Base-by-base conservation (phyloP, 2,329 filamentous ascomycete genomes). In the Stemphylium vesicarium region DNA sequence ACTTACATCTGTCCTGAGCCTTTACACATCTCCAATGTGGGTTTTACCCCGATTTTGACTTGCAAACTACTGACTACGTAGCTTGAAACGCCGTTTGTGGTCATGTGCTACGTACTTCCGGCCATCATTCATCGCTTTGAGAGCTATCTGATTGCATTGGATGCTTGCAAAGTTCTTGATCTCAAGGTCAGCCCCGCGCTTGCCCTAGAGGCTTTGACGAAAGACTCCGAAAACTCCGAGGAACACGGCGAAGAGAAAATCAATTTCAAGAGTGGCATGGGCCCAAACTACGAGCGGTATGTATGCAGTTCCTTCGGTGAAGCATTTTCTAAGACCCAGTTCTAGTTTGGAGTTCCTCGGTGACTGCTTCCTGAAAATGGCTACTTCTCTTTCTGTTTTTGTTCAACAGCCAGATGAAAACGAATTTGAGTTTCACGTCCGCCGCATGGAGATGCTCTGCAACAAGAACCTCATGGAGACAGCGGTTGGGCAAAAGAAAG, bases 301-400 rank as follows among this genome's bases (percentile, higher is more conserved):
- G 47, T 51, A 2, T 20, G 32, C 12, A 8, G 3, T n/a, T 18
- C 5, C 8, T 11, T 41, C 22, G 6, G 15, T 13, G 3, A 16
- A 2, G 13, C 16, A 13, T 13, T 13, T 35, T 29, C 40, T 55
- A 32, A 55, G 9, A 24, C 1, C 13, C 11, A 11, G 10, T 9
- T 7, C n/a, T 24, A 55, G 52, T 11, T 82, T 98, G 0, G 95
- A 99, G 68, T 96, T 97, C 56, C 82, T 98, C 2, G 95, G 95
- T 0, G 95, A 99, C 72, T 90, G 89, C 31, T 96, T 97, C 68
- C 81, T 99, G 55, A 99, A 99, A 76, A 94, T 97, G 88, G 91
- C 91, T 10, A 97, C 94, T 0, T 94, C 93, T 0, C 92, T 99
- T 48, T 88, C 92, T 0, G 81, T 96, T 0, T 98, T 90, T 70